These are phyloP conservation scores for Phytophthora crassamura DNA, from an alignment of 352 stramenopile species.

Conservation along the genomic window DNA sequence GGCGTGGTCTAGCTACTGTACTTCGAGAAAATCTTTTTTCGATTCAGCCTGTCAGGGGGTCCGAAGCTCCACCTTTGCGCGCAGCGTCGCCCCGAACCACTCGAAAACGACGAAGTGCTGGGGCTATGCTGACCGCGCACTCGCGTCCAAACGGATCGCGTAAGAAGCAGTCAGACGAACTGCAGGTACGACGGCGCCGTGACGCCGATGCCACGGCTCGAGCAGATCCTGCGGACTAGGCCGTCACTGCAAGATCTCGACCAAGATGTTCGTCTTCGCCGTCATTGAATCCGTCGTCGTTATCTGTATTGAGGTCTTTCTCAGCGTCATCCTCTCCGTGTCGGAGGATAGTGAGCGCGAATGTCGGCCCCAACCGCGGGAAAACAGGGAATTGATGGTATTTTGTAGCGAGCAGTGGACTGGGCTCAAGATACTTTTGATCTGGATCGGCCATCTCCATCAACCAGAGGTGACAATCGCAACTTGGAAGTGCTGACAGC, in stretches of 20 bases:
- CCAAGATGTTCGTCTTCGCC: slow-evolving; percentile 12
- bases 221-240: slow-evolving; percentile 48
- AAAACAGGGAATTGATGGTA: neutral
- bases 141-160: neutral
- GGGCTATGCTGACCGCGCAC: slow-evolving; percentile 8
- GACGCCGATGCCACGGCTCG: slow-evolving; percentile 59
- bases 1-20: too few relatives aligned
- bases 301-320: slow-evolving; percentile 28
- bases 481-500: neutral
- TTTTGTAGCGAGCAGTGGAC: slow-evolving; percentile 28
- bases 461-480: neutral
- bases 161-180: neutral
- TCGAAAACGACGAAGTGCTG: slow-evolving; percentile 17
- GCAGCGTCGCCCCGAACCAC: slow-evolving; percentile 15
- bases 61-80: slow-evolving; percentile 4
- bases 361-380: slow-evolving; percentile 3
- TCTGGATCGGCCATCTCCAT: neutral
- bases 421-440: slow-evolving; percentile 37
- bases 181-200: slow-evolving; percentile 20
- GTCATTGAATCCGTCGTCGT: slow-evolving; percentile 22
- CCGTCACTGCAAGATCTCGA: slow-evolving; percentile 34
- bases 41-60: too few relatives aligned
- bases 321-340: slow-evolving; percentile 27
- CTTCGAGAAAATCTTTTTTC: too few relatives aligned
- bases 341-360: slow-evolving; percentile 38